phyloP scores from a whole-genome alignment of 2,329 filamentous ascomycete species.

The Monosporascus sp. region DNA sequence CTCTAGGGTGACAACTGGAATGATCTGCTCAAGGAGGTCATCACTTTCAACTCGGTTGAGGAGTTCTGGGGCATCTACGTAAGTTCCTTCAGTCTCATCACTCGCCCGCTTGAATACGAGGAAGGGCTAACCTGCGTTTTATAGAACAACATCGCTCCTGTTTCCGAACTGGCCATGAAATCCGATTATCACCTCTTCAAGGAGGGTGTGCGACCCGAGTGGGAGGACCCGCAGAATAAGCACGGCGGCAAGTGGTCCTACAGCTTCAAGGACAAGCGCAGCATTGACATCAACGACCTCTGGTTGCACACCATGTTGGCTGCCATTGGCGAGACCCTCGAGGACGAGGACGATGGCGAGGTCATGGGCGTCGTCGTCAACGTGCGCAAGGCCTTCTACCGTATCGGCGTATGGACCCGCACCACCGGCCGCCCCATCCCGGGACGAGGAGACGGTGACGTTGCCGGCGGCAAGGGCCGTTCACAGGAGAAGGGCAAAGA shows the following conservation, averaged over 20 bases:
- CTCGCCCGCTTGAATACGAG: neutral
- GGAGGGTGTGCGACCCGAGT: conserved; percentile 91
- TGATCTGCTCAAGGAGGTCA: conserved; percentile 95
- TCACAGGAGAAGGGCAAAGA: conserved; percentile 78
- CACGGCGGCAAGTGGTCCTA: conserved; percentile 99
- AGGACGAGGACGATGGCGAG: conserved; percentile 90
- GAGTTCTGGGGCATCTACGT: conserved; percentile 99
- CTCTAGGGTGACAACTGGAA: conserved; percentile 94
- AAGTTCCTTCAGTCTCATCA: conserved; percentile 35
- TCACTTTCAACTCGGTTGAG: conserved; percentile 97
- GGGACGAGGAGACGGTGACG: conserved; percentile 67
- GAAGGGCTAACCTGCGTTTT: conserved; percentile 6
- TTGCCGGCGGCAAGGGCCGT: conserved; percentile 72
- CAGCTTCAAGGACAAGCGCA: conserved; percentile 93
- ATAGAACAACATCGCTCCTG: conserved; percentile 98
- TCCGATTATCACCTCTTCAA: conserved; percentile 99
- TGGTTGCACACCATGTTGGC: conserved; percentile 97
- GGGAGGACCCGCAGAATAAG: conserved; percentile 98
- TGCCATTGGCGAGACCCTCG: conserved; percentile 95
- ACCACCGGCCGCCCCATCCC: conserved; percentile 83
- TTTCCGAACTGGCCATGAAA: conserved; percentile 93
- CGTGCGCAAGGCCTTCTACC: conserved; percentile 96
- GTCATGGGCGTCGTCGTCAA: conserved; percentile 99
- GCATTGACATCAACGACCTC: conserved; percentile 84
- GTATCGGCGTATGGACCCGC: conserved; percentile 95